These are phyloP conservation scores for Viola odorata DNA, from an alignment of 345 rosid species.

Conservation along the genomic window DNA sequence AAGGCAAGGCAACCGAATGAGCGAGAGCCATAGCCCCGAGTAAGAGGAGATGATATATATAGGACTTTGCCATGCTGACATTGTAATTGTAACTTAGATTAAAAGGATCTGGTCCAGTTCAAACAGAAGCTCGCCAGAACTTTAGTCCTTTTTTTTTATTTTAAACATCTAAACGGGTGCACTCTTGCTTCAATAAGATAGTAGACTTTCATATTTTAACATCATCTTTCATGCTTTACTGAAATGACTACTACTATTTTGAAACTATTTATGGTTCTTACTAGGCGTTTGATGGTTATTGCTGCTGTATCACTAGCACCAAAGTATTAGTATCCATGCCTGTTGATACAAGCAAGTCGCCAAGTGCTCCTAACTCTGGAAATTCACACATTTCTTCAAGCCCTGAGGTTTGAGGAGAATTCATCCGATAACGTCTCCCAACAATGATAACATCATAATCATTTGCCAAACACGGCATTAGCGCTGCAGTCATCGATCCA, in stretches of 20 bases:
- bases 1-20: conserved; percentile 86
- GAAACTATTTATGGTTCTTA: too few relatives aligned
- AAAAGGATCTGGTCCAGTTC: not conserved
- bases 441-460: too few relatives aligned
- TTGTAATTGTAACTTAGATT: not conserved
- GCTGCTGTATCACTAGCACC: not conserved
- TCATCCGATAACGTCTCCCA: too few relatives aligned
- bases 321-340: not conserved
- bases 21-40: not conserved
- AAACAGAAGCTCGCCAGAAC: not conserved
- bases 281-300: too few relatives aligned
- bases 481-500: too few relatives aligned
- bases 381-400: not conserved
- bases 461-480: too few relatives aligned
- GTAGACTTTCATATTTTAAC: too few relatives aligned
- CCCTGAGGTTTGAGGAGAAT: not conserved
- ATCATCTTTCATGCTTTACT: too few relatives aligned
- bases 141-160: not conserved
- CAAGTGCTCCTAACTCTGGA: not conserved
- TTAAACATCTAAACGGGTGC: too few relatives aligned
- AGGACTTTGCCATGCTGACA: not conserved
- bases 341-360: not conserved
- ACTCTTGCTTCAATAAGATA: too few relatives aligned
- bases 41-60: not conserved
- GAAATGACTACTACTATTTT: too few relatives aligned